Conservation (phyloP, 2,329 filamentous ascomycete genomes). For the Phialophora chinensis region DNA sequence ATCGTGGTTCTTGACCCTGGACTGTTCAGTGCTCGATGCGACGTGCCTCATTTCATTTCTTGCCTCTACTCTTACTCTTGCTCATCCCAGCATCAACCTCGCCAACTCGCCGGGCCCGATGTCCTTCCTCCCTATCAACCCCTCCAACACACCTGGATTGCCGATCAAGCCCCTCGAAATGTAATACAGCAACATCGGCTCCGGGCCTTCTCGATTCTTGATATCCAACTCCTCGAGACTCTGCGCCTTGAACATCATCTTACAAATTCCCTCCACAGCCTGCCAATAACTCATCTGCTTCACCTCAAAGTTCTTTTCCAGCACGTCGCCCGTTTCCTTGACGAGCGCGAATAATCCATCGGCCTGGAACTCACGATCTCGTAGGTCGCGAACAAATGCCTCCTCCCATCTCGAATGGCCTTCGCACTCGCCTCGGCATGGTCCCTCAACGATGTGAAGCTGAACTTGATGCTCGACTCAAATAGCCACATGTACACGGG, state of each 20-base stretch:
- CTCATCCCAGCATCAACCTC: background rate
- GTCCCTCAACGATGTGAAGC: slow-evolving; percentile 7
- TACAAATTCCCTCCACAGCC: background rate
- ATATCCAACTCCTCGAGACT: background rate
- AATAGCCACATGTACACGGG: background rate
- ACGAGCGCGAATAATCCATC: slow-evolving; percentile 15
- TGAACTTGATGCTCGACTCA: slow-evolving; percentile 1
- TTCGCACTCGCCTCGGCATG: slow-evolving; percentile 14
- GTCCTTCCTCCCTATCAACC: slow-evolving; percentile 39
- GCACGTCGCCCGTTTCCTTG: slow-evolving; percentile 4
- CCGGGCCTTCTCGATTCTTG: slow-evolving; percentile 36
- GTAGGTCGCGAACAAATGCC: slow-evolving; percentile 12
- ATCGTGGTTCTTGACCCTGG: no score
- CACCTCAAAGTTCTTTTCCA: slow-evolving; percentile 5
- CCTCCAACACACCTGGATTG: slow-evolving; percentile 40
- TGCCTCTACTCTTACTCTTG: background rate
- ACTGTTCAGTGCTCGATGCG: background rate
- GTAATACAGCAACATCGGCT: slow-evolving; percentile 39
- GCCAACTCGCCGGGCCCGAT: slow-evolving; percentile 20
- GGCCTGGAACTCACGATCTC: slow-evolving; percentile 8
- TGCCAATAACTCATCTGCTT: slow-evolving; percentile 6
- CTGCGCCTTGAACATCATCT: background rate
- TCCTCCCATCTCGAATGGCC: slow-evolving; percentile 5
- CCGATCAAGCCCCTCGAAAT: slow-evolving; percentile 37
- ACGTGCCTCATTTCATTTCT: background rate